Evolutionary conservation across 1,284 basidiomycete species (phyloP).

Genomic region (Irpex rosettiformis): DNA sequence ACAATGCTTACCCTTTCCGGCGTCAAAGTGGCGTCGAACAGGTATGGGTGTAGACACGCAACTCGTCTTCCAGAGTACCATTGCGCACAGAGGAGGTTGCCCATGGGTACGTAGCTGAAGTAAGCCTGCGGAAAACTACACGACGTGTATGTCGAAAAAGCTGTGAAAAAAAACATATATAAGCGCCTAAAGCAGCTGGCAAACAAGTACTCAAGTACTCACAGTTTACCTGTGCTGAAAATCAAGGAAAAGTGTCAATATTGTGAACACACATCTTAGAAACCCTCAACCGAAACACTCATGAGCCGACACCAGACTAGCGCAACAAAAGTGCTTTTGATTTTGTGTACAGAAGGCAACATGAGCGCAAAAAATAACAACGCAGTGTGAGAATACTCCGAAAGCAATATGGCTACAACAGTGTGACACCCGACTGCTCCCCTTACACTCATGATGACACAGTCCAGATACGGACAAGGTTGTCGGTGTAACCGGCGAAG

Average conservation of each 20-base stretch:
- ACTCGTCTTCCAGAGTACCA: background rate
- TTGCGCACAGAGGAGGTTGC: background rate
- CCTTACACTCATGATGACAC: slow-evolving; percentile 61
- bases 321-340: slow-evolving; percentile 33
- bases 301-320: background rate
- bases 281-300: too few species aligned
- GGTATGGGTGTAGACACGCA: background rate
- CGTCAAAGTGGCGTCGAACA: background rate
- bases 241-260: too few species aligned
- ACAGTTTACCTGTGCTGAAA: too few species aligned
- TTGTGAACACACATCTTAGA: too few species aligned
- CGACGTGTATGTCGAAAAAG: too few species aligned
- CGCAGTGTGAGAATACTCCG: slow-evolving; percentile 7
- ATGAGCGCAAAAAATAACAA: slow-evolving; percentile 12
- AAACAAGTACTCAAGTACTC: too few species aligned
- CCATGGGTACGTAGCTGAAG: too few species aligned
- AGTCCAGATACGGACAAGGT: slow-evolving; percentile 90
- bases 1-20: background rate
- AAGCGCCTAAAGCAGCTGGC: too few species aligned
- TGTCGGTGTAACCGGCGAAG: slow-evolving; percentile 94
- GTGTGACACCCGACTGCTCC: background rate
- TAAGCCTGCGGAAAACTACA: too few species aligned
- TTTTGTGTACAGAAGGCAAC: slow-evolving; percentile 26
- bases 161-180: too few species aligned
- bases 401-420: slow-evolving; percentile 4